These are phyloP conservation scores for Crithidia sp. DNA, from an alignment of 208 protist genomes.

Conservation along the genomic window DNA sequence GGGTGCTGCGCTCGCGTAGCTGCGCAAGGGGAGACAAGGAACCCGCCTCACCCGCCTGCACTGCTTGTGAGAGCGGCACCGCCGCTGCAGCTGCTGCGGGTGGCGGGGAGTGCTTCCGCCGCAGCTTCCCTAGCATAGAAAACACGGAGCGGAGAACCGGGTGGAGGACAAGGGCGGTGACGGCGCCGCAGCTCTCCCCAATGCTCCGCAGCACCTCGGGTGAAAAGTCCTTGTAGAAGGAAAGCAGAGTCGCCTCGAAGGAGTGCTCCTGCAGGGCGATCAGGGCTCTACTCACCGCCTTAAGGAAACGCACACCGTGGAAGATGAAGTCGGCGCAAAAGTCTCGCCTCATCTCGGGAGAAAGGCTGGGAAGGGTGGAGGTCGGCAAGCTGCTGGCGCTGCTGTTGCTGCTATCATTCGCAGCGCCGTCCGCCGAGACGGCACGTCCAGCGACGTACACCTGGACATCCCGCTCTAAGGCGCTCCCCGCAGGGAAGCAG, in stretches of 20 bases:
- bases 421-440: not conserved
- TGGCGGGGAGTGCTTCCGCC: not conserved
- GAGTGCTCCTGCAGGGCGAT: conserved; percentile 13
- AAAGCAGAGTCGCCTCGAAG: not conserved
- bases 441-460: not conserved
- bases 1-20: not conserved
- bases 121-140: not conserved
- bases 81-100: not conserved
- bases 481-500: not conserved
- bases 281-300: not conserved
- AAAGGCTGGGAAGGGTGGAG: not conserved
- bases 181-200: not conserved
- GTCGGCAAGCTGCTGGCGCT: too few relatives aligned
- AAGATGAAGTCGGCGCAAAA: conserved; percentile 15
- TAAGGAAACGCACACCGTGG: not conserved
- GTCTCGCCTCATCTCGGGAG: conserved; percentile 1
- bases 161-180: conserved; percentile 16
- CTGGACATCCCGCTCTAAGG: not conserved
- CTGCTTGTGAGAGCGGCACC: not conserved
- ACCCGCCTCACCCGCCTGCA: too few relatives aligned
- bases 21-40: too few relatives aligned
- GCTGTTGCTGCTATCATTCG: not conserved
- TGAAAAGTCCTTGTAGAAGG: not conserved
- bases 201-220: conserved; percentile 8
- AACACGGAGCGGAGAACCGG: conserved; percentile 7